Percentiles rank a stretch among this genome's conserved stretches.
phyloP scores from a whole-genome alignment of 139 green algal species.

The Chlorella sp. region DNA sequence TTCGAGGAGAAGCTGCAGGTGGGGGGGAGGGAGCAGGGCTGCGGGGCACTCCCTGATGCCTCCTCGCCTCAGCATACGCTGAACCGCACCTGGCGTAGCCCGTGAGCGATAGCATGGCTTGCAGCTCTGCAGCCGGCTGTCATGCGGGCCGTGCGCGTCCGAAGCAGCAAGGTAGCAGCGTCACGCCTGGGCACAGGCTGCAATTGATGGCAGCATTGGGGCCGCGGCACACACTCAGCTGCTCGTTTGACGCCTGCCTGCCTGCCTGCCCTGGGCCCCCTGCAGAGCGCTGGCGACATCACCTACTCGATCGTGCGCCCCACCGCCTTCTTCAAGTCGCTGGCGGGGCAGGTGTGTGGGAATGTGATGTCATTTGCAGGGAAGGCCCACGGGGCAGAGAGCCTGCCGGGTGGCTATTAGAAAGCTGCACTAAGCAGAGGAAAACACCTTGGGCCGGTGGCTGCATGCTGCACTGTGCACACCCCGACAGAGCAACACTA shows the following conservation, averaged over 20 bases:
- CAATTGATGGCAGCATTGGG: not conserved
- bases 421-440: not conserved
- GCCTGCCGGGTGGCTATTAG: no score
- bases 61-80: no score
- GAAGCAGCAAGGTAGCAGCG: not conserved
- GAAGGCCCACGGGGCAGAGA: no score
- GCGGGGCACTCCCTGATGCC: no score
- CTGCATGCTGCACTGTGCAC: not conserved
- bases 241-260: not conserved
- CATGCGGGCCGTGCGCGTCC: no score
- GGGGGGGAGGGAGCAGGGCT: not conserved
- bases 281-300: conserved; percentile 71
- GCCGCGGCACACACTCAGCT: not conserved
- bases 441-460: not conserved
- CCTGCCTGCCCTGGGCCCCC: not conserved
- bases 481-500: no score
- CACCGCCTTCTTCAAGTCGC: conserved; percentile 99
- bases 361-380: no score
- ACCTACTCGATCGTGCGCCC: conserved; percentile 97
- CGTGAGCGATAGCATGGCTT: no score
- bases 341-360: conserved; percentile 81
- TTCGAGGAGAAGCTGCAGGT: conserved; percentile 79
- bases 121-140: not conserved
- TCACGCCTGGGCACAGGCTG: not conserved
- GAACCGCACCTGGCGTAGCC: no score